Conservation (phyloP, 768 basidiomycete genomes). For the Auricularia sp. region DNA sequence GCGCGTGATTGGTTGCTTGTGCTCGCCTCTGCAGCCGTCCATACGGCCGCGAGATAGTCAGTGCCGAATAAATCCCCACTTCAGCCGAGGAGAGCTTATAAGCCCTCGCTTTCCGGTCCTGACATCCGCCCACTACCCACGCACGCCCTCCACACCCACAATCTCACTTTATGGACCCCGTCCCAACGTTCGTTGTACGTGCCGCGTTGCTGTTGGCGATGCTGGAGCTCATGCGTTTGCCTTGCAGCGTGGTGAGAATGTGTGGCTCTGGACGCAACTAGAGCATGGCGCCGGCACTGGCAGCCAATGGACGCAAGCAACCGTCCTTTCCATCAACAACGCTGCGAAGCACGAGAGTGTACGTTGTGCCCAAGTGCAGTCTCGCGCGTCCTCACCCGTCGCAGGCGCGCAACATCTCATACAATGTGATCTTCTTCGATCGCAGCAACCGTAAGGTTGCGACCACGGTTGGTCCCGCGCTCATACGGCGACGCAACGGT, state of each 20-base stretch:
- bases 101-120: neutral
- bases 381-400: neutral
- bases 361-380: neutral
- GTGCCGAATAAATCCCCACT: neutral
- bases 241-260: neutral
- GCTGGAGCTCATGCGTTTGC: neutral
- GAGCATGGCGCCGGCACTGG: neutral
- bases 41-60: neutral
- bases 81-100: neutral
- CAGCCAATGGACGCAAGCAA: neutral
- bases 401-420: neutral
- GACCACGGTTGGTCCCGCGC: neutral
- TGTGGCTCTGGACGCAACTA: slow-evolving; percentile 1
- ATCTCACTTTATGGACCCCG: neutral
- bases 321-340: slow-evolving; percentile 1
- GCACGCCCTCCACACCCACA: neutral
- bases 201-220: neutral
- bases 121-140: neutral
- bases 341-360: neutral
- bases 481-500: neutral
- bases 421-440: neutral
- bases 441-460: neutral
- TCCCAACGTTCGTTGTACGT: neutral
- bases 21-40: neutral
- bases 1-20: neutral